A percentile compares a stretch with the other conserved stretches of the same genome.
phyloP scores from a whole-genome alignment of 2,329 filamentous ascomycete genomes.

The Escovopsis sp. region DNA sequence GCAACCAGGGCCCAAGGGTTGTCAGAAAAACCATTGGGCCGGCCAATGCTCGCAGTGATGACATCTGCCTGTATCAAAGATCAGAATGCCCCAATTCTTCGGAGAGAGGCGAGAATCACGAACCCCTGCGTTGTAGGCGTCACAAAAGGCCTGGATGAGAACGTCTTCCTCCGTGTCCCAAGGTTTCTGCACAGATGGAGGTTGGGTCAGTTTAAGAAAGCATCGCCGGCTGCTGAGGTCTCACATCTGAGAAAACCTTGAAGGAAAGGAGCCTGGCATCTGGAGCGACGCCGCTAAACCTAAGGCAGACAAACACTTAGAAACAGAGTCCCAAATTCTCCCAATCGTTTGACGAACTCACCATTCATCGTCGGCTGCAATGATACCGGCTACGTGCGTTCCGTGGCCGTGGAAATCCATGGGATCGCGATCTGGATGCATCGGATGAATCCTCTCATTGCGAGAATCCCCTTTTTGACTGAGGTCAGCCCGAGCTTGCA shows the following conservation, averaged over 20 bases:
- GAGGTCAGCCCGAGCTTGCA: not conserved
- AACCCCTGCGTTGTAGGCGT: conserved; percentile 21
- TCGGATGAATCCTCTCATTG: conserved; percentile 15
- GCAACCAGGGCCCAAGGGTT: conserved; percentile 29
- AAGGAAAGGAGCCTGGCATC: conserved; percentile 29
- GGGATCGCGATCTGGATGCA: conserved; percentile 17
- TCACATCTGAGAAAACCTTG: conserved; percentile 26
- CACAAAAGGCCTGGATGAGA: conserved; percentile 22
- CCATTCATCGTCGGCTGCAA: conserved; percentile 29
- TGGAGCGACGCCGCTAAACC: conserved; percentile 30
- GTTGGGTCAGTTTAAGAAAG: not conserved
- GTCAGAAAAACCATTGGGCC: conserved; percentile 23
- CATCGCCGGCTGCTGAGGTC: not conserved
- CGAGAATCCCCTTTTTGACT: conserved; percentile 14
- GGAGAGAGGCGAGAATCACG: not conserved
- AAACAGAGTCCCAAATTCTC: too few species aligned
- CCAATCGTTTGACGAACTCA: not conserved
- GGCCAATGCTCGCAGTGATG: conserved; percentile 27
- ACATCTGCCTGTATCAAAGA: conserved; percentile 22
- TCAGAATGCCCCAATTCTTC: not conserved
- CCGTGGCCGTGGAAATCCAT: conserved; percentile 11
- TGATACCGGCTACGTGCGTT: conserved; percentile 29
- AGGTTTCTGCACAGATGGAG: conserved; percentile 8
- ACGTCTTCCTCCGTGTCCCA: conserved; percentile 19
- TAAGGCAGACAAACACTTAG: conserved; percentile 6